phyloP scores from a whole-genome alignment of 768 basidiomycete genomes.

The Cystobasidium onofrii region DNA sequence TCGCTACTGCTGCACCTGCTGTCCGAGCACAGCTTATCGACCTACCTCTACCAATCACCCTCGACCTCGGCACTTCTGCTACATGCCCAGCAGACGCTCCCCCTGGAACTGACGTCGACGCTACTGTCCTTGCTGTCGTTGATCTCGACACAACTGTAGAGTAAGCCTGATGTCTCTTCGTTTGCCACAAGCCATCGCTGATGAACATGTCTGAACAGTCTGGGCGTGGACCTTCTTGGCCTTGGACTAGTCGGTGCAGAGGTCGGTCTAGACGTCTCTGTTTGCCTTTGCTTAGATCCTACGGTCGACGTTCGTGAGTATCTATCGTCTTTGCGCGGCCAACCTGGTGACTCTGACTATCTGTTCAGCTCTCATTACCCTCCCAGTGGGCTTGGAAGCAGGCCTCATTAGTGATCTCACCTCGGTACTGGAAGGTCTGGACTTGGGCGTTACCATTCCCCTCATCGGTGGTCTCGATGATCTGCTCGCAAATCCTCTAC shows the following conservation, averaged over 20 bases:
- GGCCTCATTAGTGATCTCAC: not conserved
- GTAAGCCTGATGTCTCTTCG: not conserved
- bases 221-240: not conserved
- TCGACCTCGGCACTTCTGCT: not conserved
- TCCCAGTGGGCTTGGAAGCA: slow-evolving; percentile 7
- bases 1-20: not conserved
- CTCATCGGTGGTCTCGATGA: not conserved
- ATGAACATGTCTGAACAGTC: not conserved
- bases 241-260: not conserved
- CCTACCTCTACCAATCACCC: not conserved
- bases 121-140: slow-evolving; percentile 6
- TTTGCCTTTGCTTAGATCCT: slow-evolving; percentile 13
- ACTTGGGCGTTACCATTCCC: not conserved
- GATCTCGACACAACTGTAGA: not conserved
- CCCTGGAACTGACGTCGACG: not conserved
- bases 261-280: not conserved
- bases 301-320: not conserved
- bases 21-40: not conserved
- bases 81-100: not conserved
- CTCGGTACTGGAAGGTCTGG: not conserved
- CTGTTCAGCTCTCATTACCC: not conserved
- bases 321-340: not conserved
- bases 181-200: too few species aligned
- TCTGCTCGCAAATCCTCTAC: not conserved
- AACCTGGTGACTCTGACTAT: too few species aligned